A percentile compares a stretch with the other conserved stretches of the same genome.
These are phyloP conservation scores for Fusarium cyanostomum DNA, from an alignment of 2,329 filamentous ascomycete species.

Conservation along the genomic window DNA sequence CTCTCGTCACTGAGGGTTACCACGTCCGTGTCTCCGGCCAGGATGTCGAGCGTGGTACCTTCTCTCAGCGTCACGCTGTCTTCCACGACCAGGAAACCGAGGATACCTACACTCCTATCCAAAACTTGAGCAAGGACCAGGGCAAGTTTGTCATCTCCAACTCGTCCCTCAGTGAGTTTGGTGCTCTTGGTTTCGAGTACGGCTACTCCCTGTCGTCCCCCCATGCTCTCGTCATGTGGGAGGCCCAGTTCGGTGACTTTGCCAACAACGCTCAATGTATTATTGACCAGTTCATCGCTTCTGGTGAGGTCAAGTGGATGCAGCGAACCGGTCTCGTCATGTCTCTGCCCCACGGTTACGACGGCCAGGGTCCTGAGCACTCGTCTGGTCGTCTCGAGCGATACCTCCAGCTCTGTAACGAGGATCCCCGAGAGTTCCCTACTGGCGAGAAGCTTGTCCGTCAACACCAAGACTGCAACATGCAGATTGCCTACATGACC, in stretches of 20 bases:
- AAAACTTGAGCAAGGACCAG: slow-evolving; percentile 89
- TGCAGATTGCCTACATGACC: slow-evolving; percentile 99
- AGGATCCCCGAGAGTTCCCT: slow-evolving; percentile 95
- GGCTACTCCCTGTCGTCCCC: slow-evolving; percentile 97
- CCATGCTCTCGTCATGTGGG: slow-evolving; percentile 98
- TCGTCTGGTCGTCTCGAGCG: slow-evolving; percentile 97
- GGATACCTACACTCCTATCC: slow-evolving; percentile 89
- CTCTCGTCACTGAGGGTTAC: slow-evolving; percentile 90
- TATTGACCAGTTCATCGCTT: slow-evolving; percentile 98
- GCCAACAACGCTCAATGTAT: slow-evolving; percentile 99
- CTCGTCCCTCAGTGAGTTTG: slow-evolving; percentile 80
- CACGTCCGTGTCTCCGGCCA: slow-evolving; percentile 98
- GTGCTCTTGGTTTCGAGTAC: slow-evolving; percentile 94
- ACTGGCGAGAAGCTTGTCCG: slow-evolving; percentile 87
- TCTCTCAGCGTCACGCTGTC: slow-evolving; percentile 96
- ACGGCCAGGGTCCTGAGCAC: slow-evolving; percentile 97
- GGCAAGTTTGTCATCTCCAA: slow-evolving; percentile 97
- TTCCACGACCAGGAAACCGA: slow-evolving; percentile 98
- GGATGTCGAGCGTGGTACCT: slow-evolving; percentile 99
- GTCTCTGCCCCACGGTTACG: slow-evolving; percentile 96
- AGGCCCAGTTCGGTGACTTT: slow-evolving; percentile 99
- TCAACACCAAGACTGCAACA: slow-evolving; percentile 99
- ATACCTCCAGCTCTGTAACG: slow-evolving; percentile 96
- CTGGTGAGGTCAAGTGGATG: slow-evolving; percentile 98
- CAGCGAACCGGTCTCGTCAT: slow-evolving; percentile 96